Percentiles rank a stretch among this genome's conserved stretches.
Conservation (phyloP, 129 eudicot species). For the Artemisia annua region DNA sequence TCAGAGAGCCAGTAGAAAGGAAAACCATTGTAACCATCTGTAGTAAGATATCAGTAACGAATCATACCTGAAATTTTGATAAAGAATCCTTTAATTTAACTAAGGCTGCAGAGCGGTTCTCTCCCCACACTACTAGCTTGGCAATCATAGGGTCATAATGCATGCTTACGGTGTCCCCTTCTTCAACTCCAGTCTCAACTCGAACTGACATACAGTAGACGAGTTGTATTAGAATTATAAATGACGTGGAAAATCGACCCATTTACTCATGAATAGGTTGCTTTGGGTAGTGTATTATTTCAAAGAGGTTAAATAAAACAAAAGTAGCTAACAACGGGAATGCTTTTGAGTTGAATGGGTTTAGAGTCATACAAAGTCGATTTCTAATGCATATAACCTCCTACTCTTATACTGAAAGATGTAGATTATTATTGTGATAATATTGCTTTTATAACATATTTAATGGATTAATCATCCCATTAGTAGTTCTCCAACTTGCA, state of each 20-base stretch:
- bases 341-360: too few species aligned
- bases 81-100: constrained; percentile 85
- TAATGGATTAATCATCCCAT: not conserved
- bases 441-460: too few species aligned
- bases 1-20: not conserved
- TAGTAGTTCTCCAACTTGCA: not conserved
- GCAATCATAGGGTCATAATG: constrained; percentile 99
- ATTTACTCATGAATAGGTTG: too few species aligned
- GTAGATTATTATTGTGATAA: not conserved
- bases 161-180: constrained; percentile 96
- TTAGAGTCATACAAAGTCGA: too few species aligned
- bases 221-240: not conserved
- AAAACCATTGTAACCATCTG: constrained; percentile 8
- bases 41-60: not conserved
- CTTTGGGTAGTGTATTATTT: too few species aligned
- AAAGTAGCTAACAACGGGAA: too few species aligned
- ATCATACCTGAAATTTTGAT: constrained; percentile 80
- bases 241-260: not conserved
- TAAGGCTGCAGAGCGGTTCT: constrained; percentile 78
- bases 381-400: too few species aligned
- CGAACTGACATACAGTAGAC: constrained; percentile 50
- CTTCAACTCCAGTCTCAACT: constrained; percentile 97
- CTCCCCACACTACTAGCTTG: constrained; percentile 96
- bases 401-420: not conserved
- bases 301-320: too few species aligned